phyloP scores from a whole-genome alignment of 768 basidiomycete species.

The Guyanaporus albipodus region DNA sequence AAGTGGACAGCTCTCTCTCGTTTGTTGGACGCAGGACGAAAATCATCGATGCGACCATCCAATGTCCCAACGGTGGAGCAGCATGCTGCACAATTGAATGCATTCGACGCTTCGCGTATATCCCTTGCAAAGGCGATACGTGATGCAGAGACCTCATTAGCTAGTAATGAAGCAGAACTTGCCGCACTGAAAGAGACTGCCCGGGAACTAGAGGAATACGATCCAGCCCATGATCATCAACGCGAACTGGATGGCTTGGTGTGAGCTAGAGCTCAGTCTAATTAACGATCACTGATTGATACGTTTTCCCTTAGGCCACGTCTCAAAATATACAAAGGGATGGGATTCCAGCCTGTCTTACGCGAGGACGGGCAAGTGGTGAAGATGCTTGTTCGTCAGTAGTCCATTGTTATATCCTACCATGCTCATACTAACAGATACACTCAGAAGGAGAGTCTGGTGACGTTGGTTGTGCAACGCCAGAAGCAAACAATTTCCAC shows the following conservation, averaged over 20 bases:
- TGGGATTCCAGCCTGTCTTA: slow-evolving; percentile 68
- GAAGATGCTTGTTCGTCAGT: slow-evolving; percentile 72
- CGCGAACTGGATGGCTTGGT: slow-evolving; percentile 62
- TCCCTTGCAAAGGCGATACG: slow-evolving; percentile 72
- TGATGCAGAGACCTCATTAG: slow-evolving; percentile 61
- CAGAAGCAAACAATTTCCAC: slow-evolving; percentile 27
- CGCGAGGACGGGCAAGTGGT: slow-evolving; percentile 46
- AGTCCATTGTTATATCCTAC: neutral
- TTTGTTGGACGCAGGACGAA: slow-evolving; percentile 62
- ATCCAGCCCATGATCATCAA: slow-evolving; percentile 70
- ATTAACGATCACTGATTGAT: slow-evolving; percentile 1
- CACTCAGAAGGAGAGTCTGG: slow-evolving; percentile 43
- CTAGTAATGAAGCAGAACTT: slow-evolving; percentile 68
- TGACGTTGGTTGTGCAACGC: slow-evolving; percentile 35
- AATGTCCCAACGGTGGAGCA: slow-evolving; percentile 65
- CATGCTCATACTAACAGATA: neutral
- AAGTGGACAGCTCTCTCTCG: slow-evolving; percentile 52
- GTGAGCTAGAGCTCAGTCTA: slow-evolving; percentile 39
- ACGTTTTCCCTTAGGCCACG: slow-evolving; percentile 46
- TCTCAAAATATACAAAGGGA: slow-evolving; percentile 60
- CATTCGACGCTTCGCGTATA: slow-evolving; percentile 58
- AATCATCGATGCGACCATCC: slow-evolving; percentile 65
- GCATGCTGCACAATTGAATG: slow-evolving; percentile 58
- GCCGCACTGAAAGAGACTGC: slow-evolving; percentile 64
- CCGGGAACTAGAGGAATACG: slow-evolving; percentile 56